phyloP scores from a whole-genome alignment of 805 yeast genomes.

The Ogataea populi-albae region DNA sequence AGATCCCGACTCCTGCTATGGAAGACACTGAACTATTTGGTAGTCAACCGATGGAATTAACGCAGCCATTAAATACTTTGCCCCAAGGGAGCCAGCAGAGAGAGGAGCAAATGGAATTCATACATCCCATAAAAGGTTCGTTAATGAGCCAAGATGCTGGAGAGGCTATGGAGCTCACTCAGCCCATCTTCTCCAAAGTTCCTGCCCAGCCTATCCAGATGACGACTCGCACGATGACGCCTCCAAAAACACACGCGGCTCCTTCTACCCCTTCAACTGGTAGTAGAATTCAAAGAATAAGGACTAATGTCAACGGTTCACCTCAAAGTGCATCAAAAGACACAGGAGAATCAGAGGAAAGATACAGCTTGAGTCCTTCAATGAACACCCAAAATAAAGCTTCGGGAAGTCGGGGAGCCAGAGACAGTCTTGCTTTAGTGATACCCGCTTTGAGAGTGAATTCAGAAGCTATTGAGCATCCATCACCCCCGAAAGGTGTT shows the following conservation, averaged over 20 bases:
- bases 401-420: neutral
- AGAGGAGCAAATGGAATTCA: constrained; percentile 3
- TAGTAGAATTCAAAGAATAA: constrained; percentile 15
- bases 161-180: constrained; percentile 6
- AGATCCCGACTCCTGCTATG: neutral
- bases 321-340: constrained; percentile 19
- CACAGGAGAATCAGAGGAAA: no score
- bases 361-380: no score
- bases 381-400: no score
- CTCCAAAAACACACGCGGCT: constrained; percentile 5
- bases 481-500: neutral
- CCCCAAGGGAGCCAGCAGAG: constrained; percentile 9
- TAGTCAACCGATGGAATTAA: constrained; percentile 6
- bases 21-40: constrained; percentile 3
- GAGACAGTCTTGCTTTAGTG: neutral
- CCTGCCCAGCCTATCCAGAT: constrained; percentile 11
- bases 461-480: neutral
- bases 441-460: neutral
- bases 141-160: constrained; percentile 2
- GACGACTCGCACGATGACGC: constrained; percentile 7
- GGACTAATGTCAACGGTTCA: constrained; percentile 20
- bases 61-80: no score
- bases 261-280: constrained; percentile 17
- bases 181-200: constrained; percentile 2
- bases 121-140: constrained; percentile 5